Evolutionary conservation across 345 rosid genomes (phyloP), one percentile per base, ranked within the genome.

Genomic region (Citrus mangshanensis): DNA sequence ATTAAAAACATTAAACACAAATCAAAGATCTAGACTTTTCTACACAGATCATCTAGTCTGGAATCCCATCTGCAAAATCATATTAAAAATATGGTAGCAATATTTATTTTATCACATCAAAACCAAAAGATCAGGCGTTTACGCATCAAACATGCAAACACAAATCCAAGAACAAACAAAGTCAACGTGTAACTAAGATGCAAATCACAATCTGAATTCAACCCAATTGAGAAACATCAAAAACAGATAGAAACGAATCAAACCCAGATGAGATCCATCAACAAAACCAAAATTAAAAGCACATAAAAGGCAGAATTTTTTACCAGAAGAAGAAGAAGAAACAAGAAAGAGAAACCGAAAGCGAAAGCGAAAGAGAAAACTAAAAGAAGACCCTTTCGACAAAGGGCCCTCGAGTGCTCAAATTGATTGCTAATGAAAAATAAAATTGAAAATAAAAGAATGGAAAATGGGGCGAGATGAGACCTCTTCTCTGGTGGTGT

Each of bases 391-490:
- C 77, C 83, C 87, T 65, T 71, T 51, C 27, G 66, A 74, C 40
- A 74, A 79, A 74, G 74, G 80, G 76, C 72, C 81, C 81, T 40
- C 62, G 58, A 46, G 67, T 72, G 51, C 69, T 18, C 68, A 73
- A 78, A 25, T 60, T 72, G 60, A 18, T 25, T 9, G 74, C 42
- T 25, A 62, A 30, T 65, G 27, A 76, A 73, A 37, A 59, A 21
- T 9, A 21, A 24, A 37, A 46, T 13, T 21, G 3, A 35, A 37
- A 59, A 8, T 64, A 70, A 74, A 74, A 61, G 59, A 19, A 35
- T 0, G 6, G 16, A 42, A 70, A 70, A 70, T 18, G 24, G 37
- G 51, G 30, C 40, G 19, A 68, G 40, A n/a, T 21, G 14, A 66
- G 46, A 37, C 24, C 51, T 46, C 51, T 13, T 18, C 58, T 54